Evolutionary conservation across 257 asterid species (phyloP), one percentile per base, ranked within the genome.

Genomic region (Leptodermis oblonga): DNA sequence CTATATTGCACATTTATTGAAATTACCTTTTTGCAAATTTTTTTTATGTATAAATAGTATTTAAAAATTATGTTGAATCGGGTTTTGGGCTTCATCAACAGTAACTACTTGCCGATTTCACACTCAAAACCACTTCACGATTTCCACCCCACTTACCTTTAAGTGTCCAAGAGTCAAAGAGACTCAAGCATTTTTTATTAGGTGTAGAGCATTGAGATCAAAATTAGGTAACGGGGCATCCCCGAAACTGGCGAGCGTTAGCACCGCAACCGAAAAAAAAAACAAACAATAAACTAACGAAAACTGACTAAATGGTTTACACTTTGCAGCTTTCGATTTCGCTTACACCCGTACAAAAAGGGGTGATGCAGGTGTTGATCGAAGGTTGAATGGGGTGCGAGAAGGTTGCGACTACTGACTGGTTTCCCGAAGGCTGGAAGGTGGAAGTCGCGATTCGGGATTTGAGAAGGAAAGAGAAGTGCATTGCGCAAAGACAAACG

Each of bases 391-490:
- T 85, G 90, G 88, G 80, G 14, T 74, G 54, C 42, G 70, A 74
- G 77, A 77, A 54, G 65, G n/a, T 34, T 2, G 39, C 6, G n/a
- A 3, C 73, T 41, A 82, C n/a, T 58, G 84, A 85, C 49, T 88
- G 92, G 90, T 81, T 88, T 36, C 96, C 93, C 11, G 70, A 20
- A n/a, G 96, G 86, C 37, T 89, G 94, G 96, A 84, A 74, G 67
- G 77, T 89, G 51, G 63, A 75, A 18, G 81, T 86, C 30, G 80
- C 63, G 46, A 61, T 63, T 7, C 79, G 85, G 69, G 72, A 67
- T 34, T 67, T 45, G 65, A 92, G 96, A 48, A 89, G 70, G 77
- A 85, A 72, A 73, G 84, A 85, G 67, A 85, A 28, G 28, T 33
- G 46, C n/a, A 4, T n/a, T 11, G 11, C 22, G 18, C 12, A 33